Percentiles rank a stretch among this genome's conserved stretches.
Conservation (phyloP, 176 grass and related monocot genomes). For the Zoysia japonica region DNA sequence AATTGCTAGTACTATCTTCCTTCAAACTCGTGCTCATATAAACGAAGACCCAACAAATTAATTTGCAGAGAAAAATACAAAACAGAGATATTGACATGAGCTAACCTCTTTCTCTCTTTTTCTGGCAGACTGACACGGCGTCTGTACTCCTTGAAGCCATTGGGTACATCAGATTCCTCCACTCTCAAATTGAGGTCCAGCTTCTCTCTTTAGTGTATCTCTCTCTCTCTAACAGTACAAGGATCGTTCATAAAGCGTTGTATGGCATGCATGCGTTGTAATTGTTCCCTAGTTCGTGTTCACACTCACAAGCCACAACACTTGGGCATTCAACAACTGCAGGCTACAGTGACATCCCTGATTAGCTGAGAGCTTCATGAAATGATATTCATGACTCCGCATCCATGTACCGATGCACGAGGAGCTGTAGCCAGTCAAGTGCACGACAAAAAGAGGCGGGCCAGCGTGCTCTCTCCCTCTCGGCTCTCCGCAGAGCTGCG, state of each 20-base stretch:
- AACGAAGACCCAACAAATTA: constrained; percentile 43
- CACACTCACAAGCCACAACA: not conserved
- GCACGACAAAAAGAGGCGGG: constrained; percentile 47
- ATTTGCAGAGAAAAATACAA: constrained; percentile 42
- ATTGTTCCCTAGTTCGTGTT: constrained; percentile 33
- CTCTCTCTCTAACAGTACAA: not conserved
- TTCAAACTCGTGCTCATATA: not conserved
- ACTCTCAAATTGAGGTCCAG: constrained; percentile 95
- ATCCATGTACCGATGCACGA: not conserved
- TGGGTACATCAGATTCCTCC: constrained; percentile 99
- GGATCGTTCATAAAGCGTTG: constrained; percentile 35
- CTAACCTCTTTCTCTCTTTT: constrained; percentile 39
- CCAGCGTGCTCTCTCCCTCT: constrained; percentile 17
- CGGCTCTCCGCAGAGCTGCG: not conserved
- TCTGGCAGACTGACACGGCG: constrained; percentile 96
- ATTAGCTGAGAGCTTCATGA: not conserved
- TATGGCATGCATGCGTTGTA: constrained; percentile 18
- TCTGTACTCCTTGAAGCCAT: constrained; percentile 98
- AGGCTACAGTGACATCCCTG: constrained; percentile 12
- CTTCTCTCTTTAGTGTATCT: constrained; percentile 27
- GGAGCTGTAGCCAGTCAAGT: constrained; percentile 25
- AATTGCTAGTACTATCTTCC: not conserved
- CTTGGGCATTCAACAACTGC: not conserved
- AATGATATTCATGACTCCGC: not conserved
- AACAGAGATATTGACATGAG: constrained; percentile 51